phyloP scores from a whole-genome alignment of 2,329 filamentous ascomycete species.

The Penicillium sp. region DNA sequence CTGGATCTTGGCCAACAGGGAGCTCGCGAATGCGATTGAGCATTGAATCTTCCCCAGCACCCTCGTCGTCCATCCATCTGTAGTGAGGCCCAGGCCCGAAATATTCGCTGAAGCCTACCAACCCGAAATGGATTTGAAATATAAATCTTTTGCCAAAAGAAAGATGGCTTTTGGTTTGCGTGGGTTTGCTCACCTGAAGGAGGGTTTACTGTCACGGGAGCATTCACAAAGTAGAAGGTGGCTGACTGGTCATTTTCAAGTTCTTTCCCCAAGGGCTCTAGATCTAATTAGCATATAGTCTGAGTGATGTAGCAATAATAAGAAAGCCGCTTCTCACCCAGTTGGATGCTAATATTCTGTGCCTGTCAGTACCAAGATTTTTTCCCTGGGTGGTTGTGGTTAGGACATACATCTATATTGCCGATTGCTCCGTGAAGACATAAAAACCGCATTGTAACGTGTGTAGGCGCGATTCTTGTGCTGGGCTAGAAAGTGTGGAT shows the following conservation, averaged over 20 bases:
- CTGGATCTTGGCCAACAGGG: conserved; percentile 18
- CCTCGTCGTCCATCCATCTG: conserved; percentile 12
- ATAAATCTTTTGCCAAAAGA: not conserved
- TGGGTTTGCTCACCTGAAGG: conserved; percentile 21
- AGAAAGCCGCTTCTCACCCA: not conserved
- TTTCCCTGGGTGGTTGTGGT: not conserved
- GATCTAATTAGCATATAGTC: not conserved
- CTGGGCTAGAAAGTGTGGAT: not conserved
- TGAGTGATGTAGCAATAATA: too few relatives aligned
- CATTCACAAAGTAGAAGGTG: conserved; percentile 9
- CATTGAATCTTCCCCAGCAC: conserved; percentile 3
- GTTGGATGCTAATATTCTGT: conserved; percentile 10
- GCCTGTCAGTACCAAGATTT: not conserved
- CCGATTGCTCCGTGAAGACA: conserved; percentile 28
- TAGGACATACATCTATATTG: conserved; percentile 23
- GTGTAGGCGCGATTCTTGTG: not conserved
- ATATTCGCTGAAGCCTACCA: conserved; percentile 6
- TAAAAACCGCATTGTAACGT: conserved; percentile 22
- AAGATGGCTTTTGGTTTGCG: not conserved
- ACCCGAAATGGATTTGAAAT: not conserved
- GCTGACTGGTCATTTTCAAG: conserved; percentile 1
- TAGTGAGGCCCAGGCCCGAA: conserved; percentile 11
- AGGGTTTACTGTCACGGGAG: not conserved
- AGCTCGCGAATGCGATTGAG: conserved; percentile 9
- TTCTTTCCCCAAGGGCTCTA: conserved; percentile 10